phyloP scores from a whole-genome alignment of 176 grass and related monocot genomes.

The Hordeum marinum region DNA sequence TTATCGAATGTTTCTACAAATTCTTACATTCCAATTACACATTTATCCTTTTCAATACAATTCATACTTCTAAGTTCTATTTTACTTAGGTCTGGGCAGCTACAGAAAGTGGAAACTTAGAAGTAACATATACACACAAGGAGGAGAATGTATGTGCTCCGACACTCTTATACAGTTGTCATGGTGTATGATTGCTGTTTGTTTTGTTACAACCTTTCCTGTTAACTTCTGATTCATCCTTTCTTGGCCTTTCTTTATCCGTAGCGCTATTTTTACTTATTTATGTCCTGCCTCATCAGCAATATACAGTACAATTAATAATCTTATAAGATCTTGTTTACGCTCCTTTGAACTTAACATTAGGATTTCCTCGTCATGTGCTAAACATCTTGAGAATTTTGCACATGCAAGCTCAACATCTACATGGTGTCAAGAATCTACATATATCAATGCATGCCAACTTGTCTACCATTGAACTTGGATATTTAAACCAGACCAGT shows the following conservation, averaged over 20 bases:
- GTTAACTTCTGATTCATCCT: background rate
- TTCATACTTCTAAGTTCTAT: constrained; percentile 18
- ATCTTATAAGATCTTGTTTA: background rate
- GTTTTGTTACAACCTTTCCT: background rate
- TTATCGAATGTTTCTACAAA: background rate
- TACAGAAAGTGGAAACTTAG: constrained; percentile 74
- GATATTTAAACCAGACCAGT: background rate
- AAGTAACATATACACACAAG: constrained; percentile 90
- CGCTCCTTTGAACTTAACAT: background rate
- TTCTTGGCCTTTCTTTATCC: background rate
- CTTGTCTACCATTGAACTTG: background rate
- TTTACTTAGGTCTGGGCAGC: constrained; percentile 71
- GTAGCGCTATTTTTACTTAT: background rate
- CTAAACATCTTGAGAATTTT: background rate
- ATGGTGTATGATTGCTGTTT: constrained; percentile 1
- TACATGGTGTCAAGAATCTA: background rate
- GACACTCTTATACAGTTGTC: background rate
- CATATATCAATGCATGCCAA: background rate
- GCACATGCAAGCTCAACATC: background rate
- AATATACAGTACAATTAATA: background rate
- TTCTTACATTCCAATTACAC: background rate
- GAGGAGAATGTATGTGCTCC: constrained; percentile 71
- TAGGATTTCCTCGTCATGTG: background rate
- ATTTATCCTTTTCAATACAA: background rate
- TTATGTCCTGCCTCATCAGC: background rate